These are phyloP conservation scores for Sporothrix pseudoabietina DNA, from an alignment of 2,329 filamentous ascomycete species.

Conservation along the genomic window DNA sequence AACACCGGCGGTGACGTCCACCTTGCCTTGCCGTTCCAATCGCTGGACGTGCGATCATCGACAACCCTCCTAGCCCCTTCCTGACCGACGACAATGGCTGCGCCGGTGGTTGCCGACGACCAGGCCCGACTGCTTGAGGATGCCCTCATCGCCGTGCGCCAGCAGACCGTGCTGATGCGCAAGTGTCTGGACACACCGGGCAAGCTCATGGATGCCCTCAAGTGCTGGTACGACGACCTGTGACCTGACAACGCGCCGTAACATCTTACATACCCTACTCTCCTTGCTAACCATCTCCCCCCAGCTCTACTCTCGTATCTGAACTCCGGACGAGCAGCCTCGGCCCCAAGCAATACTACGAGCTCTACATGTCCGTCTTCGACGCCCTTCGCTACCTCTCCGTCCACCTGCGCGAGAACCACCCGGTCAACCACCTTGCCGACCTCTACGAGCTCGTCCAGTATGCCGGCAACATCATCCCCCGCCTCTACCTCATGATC, in stretches of 20 bases:
- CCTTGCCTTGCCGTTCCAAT: not conserved
- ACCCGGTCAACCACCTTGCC: constrained; percentile 95
- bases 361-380: constrained; percentile 99
- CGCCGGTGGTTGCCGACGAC: constrained; percentile 70
- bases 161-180: constrained; percentile 96
- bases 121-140: constrained; percentile 94
- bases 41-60: not conserved
- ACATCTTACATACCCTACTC: not conserved
- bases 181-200: constrained; percentile 95
- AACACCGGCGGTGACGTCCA: constrained; percentile 23
- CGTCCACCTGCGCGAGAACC: constrained; percentile 93
- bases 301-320: constrained; percentile 94
- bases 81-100: constrained; percentile 30
- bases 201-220: constrained; percentile 99
- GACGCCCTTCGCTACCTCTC: constrained; percentile 95
- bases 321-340: constrained; percentile 95
- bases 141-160: constrained; percentile 92
- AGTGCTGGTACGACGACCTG: constrained; percentile 78
- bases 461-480: constrained; percentile 94
- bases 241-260: constrained; percentile 21
- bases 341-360: constrained; percentile 99
- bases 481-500: constrained; percentile 96
- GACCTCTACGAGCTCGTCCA: constrained; percentile 97
- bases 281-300: not conserved
- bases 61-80: not conserved